phyloP scores from a whole-genome alignment of 805 yeast species.

The Candida railenensis region DNA sequence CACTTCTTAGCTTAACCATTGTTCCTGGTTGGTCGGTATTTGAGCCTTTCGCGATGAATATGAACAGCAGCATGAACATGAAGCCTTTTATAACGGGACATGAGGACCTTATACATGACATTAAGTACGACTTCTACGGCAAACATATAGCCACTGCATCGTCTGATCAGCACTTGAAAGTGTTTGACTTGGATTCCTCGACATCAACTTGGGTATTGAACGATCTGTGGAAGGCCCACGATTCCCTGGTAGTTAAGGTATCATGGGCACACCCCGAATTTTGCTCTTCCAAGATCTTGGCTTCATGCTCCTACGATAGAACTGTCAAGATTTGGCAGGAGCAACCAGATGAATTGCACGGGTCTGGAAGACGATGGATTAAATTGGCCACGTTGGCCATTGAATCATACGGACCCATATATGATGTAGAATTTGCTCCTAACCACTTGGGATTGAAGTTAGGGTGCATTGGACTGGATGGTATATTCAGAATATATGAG shows the following conservation, averaged over 20 bases:
- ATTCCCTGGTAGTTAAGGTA: slow-evolving; percentile 76
- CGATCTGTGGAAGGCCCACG: slow-evolving; percentile 96
- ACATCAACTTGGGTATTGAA: slow-evolving; percentile 77
- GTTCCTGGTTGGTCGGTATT: too few species aligned
- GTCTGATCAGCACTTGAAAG: slow-evolving; percentile 89
- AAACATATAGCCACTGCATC: slow-evolving; percentile 91
- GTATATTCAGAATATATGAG: slow-evolving; percentile 80
- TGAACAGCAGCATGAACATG: slow-evolving; percentile 16
- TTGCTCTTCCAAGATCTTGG: slow-evolving; percentile 69
- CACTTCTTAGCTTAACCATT: not conserved
- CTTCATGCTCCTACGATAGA: slow-evolving; percentile 87
- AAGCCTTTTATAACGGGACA: slow-evolving; percentile 87
- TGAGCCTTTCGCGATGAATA: not conserved
- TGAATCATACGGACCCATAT: slow-evolving; percentile 85
- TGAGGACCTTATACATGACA: slow-evolving; percentile 88
- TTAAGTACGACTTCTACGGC: slow-evolving; percentile 91
- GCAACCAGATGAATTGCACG: slow-evolving; percentile 68
- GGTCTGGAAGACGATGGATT: slow-evolving; percentile 84
- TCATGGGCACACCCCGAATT: slow-evolving; percentile 95
- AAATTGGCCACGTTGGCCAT: slow-evolving; percentile 67
- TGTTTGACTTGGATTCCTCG: slow-evolving; percentile 70
- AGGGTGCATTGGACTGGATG: slow-evolving; percentile 89
- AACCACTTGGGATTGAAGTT: slow-evolving; percentile 75
- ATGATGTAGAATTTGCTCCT: slow-evolving; percentile 89
- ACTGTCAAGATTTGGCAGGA: slow-evolving; percentile 92